Conservation (phyloP, 2,329 filamentous ascomycete genomes). For the Didymella pinodella region DNA sequence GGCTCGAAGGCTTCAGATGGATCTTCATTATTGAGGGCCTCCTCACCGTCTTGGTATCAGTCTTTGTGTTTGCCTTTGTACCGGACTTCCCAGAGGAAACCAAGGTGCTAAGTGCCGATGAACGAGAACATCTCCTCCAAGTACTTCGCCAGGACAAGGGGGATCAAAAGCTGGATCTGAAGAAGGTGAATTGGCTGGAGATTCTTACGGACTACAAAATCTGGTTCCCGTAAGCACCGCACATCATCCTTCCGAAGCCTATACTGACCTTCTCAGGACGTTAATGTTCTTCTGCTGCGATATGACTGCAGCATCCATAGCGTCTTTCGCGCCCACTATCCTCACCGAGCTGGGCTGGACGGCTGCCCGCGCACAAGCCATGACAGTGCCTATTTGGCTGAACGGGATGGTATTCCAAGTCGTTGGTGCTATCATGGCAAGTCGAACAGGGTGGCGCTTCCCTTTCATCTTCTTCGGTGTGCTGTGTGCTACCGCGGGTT, state of each 20-base stretch:
- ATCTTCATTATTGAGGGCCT: constrained; percentile 70
- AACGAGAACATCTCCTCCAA: constrained; percentile 62
- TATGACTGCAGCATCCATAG: constrained; percentile 45
- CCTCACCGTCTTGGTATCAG: constrained; percentile 59
- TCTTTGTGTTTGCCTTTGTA: constrained; percentile 60
- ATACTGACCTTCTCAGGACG: constrained; percentile 29
- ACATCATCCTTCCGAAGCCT: constrained; percentile 33
- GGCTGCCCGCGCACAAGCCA: constrained; percentile 43
- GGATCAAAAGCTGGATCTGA: constrained; percentile 54
- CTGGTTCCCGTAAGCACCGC: constrained; percentile 61
- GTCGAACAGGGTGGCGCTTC: constrained; percentile 41
- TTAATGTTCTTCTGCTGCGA: constrained; percentile 49
- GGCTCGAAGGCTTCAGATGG: constrained; percentile 41
- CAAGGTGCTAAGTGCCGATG: constrained; percentile 57
- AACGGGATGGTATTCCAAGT: constrained; percentile 39
- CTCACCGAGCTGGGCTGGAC: constrained; percentile 46
- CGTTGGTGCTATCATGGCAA: constrained; percentile 32
- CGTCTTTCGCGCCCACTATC: constrained; percentile 46
- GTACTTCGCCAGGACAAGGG: constrained; percentile 59
- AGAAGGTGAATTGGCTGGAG: constrained; percentile 56
- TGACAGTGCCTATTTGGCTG: constrained; percentile 48
- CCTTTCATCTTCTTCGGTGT: constrained; percentile 43
- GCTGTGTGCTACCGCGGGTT: constrained; percentile 56
- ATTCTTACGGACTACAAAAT: constrained; percentile 64
- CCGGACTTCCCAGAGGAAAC: constrained; percentile 62